Evolutionary conservation across 2,329 filamentous ascomycete species (phyloP).

Genomic region (Zalaria sp.): DNA sequence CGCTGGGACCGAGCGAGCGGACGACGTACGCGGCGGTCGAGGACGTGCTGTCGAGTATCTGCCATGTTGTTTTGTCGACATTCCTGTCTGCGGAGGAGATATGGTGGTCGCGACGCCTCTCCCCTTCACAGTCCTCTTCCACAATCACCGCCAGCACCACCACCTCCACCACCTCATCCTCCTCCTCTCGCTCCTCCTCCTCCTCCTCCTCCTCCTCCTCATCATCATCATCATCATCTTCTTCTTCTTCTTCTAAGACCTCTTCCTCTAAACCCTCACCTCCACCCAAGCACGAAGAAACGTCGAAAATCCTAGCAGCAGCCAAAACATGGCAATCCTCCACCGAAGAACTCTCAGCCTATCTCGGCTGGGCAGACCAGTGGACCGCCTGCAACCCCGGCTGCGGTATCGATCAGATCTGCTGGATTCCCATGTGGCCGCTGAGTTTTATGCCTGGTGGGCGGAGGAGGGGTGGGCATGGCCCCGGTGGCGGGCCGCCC

Average conservation of each 20-base stretch:
- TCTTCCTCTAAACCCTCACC: background rate
- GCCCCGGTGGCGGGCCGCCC: background rate
- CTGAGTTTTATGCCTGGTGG: conserved; percentile 7
- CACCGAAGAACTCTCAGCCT: conserved; percentile 31
- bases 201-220: too few relatives aligned
- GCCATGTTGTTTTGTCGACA: conserved; percentile 26
- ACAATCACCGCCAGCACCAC: too few relatives aligned
- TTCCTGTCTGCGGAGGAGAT: conserved; percentile 27
- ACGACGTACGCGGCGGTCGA: conserved; percentile 26
- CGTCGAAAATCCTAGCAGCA: background rate
- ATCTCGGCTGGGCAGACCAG: conserved; percentile 37
- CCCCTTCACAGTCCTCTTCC: too few relatives aligned
- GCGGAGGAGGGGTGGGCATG: background rate
- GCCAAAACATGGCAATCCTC: conserved; percentile 16
- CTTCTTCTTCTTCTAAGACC: conserved; percentile 14
- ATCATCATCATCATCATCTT: too few relatives aligned
- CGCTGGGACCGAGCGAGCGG: conserved; percentile 19
- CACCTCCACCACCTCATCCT: too few relatives aligned
- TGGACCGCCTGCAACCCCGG: conserved; percentile 26
- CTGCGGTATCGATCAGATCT: conserved; percentile 30
- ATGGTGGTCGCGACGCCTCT: conserved; percentile 13
- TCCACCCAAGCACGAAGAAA: background rate
- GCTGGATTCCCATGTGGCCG: conserved; percentile 40
- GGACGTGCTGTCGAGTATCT: conserved; percentile 27
- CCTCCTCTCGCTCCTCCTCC: too few relatives aligned